Conservation (phyloP, 768 basidiomycete species). For the Hygrophorus russula region DNA sequence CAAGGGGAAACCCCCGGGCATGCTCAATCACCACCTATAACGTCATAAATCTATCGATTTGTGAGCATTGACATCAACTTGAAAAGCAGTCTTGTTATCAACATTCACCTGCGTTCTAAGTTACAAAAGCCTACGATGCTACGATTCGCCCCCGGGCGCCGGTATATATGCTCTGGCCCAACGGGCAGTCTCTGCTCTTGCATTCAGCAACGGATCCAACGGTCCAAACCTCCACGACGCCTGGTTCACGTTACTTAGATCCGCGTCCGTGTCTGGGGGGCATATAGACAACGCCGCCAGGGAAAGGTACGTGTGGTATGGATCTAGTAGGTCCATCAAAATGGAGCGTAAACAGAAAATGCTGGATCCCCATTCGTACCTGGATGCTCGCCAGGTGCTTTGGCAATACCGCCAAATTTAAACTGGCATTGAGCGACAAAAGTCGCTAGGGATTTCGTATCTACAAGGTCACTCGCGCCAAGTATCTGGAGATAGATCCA, state of each 20-base stretch:
- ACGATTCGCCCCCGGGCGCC: neutral
- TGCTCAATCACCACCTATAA: too few species aligned
- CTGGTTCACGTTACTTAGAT: conserved; percentile 12
- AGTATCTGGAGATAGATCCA: conserved; percentile 45
- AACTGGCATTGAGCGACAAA: conserved; percentile 78
- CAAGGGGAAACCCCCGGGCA: too few species aligned
- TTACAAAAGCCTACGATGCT: too few species aligned
- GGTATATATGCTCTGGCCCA: conserved; percentile 62
- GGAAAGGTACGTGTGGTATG: conserved; percentile 90
- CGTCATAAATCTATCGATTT: too few species aligned
- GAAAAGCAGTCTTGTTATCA: too few species aligned
- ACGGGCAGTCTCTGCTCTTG: conserved; percentile 45
- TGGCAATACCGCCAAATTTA: conserved; percentile 81
- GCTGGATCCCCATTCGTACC: conserved; percentile 32
- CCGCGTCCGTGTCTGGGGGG: conserved; percentile 28
- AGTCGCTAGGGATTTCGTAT: conserved; percentile 38
- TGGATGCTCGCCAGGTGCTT: conserved; percentile 68
- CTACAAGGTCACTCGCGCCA: conserved; percentile 44
- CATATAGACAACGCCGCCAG: conserved; percentile 72
- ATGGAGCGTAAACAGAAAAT: neutral
- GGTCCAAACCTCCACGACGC: conserved; percentile 45
- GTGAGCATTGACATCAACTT: neutral
- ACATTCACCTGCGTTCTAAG: too few species aligned
- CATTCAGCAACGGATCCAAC: conserved; percentile 65
- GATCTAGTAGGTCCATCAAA: conserved; percentile 40